Conservation (phyloP, 192 early-diverging fungal genomes). For the Umbelopsis sp. region DNA sequence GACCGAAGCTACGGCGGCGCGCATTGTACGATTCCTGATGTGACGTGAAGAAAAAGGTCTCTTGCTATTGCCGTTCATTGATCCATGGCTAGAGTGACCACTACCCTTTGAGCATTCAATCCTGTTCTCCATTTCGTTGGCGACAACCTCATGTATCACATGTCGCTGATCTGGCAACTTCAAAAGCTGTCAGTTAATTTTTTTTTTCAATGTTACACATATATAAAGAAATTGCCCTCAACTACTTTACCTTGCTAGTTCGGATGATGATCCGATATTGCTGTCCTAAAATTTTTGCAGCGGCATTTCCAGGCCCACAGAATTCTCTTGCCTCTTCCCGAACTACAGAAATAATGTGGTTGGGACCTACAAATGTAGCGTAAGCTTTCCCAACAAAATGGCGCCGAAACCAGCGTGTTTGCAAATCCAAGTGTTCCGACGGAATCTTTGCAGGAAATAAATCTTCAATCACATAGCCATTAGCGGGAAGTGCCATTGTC, state of each 20-base stretch:
- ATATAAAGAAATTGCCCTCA: not conserved
- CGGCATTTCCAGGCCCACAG: constrained; percentile 20
- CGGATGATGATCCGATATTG: constrained; percentile 39
- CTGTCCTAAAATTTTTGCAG: constrained; percentile 15
- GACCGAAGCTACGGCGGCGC: constrained; percentile 20
- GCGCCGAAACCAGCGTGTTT: constrained; percentile 25
- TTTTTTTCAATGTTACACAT: not conserved
- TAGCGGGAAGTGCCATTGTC: not conserved
- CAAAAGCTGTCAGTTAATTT: not conserved
- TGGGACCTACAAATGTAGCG: constrained; percentile 18
- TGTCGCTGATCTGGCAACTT: not conserved
- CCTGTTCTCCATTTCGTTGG: constrained; percentile 16
- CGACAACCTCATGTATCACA: constrained; percentile 27
- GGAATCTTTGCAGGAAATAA: not conserved
- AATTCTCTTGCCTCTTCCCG: constrained; percentile 24
- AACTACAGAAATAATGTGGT: constrained; percentile 17
- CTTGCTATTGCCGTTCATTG: not conserved
- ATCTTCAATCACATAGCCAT: constrained; percentile 11
- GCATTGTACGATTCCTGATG: constrained; percentile 1
- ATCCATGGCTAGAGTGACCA: not conserved
- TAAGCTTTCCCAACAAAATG: constrained; percentile 31
- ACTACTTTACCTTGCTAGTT: constrained; percentile 22
- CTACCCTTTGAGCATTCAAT: not conserved
- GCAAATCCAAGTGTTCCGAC: constrained; percentile 7
- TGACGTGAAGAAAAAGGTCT: not conserved